phyloP scores from a whole-genome alignment of 2,329 filamentous ascomycete genomes.

The Microcera coccophila region DNA sequence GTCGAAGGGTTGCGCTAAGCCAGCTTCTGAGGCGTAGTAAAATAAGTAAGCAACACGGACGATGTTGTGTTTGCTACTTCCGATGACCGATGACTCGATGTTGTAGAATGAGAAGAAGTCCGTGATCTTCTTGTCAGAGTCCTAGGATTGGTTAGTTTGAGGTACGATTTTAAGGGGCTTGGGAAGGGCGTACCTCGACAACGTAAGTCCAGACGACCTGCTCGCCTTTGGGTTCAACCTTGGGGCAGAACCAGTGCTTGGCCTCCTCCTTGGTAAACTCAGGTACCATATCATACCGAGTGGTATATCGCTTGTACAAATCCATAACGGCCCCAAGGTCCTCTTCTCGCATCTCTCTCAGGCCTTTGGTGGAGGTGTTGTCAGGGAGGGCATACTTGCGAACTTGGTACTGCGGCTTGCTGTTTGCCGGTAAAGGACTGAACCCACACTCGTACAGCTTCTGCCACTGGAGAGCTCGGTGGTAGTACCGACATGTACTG shows the following conservation, averaged over 20 bases:
- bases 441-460: constrained; percentile 95
- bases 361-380: constrained; percentile 65
- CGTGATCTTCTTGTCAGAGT: constrained; percentile 73
- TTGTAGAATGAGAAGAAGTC: constrained; percentile 97
- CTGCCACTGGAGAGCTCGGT: constrained; percentile 89
- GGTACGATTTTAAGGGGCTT: background rate
- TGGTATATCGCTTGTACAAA: constrained; percentile 72
- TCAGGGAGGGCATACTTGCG: constrained; percentile 81
- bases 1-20: constrained; percentile 56
- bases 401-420: constrained; percentile 81
- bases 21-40: constrained; percentile 88
- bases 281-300: constrained; percentile 78
- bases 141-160: constrained; percentile 28
- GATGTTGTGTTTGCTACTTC: constrained; percentile 32
- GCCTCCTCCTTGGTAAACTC: constrained; percentile 77
- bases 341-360: constrained; percentile 74
- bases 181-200: constrained; percentile 59
- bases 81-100: background rate
- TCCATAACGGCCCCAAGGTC: constrained; percentile 73
- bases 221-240: constrained; percentile 54
- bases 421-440: constrained; percentile 77
- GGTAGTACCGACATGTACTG: constrained; percentile 91
- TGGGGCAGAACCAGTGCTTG: constrained; percentile 80
- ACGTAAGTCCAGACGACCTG: constrained; percentile 94
- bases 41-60: constrained; percentile 58